These are phyloP conservation scores for Yarrowia phangngaensis DNA, from an alignment of 805 yeast species.

Conservation along the genomic window DNA sequence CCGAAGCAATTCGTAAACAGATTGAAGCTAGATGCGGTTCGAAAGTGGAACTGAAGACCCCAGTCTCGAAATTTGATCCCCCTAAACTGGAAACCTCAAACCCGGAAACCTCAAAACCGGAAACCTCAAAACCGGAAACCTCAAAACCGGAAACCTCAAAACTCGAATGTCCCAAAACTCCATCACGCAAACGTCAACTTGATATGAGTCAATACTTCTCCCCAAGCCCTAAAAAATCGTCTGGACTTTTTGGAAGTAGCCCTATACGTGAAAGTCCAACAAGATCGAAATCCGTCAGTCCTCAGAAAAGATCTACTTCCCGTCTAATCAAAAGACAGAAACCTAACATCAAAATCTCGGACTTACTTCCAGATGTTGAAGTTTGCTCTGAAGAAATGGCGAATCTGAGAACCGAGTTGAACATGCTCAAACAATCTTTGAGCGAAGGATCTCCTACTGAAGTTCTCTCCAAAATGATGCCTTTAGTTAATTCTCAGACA, in stretches of 20 bases:
- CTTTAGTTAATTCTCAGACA: constrained; percentile 38
- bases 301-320: background rate
- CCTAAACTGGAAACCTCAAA: too few species aligned
- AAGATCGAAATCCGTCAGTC: constrained; percentile 9
- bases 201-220: background rate
- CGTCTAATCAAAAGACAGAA: constrained; percentile 18
- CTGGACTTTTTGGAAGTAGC: background rate
- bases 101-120: too few species aligned
- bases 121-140: too few species aligned
- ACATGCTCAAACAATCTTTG: background rate
- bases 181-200: background rate
- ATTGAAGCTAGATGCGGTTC: background rate
- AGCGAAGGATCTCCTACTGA: constrained; percentile 2
- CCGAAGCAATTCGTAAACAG: background rate
- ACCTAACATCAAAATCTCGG: background rate
- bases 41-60: too few species aligned
- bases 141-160: too few species aligned
- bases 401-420: background rate
- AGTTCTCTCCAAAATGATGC: constrained; percentile 9
- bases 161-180: constrained; percentile 6
- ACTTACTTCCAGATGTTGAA: background rate
- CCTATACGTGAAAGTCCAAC: constrained; percentile 3
- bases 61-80: too few species aligned
- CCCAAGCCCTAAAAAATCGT: constrained; percentile 6
- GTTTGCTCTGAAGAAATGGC: constrained; percentile 14